Base-by-base conservation (phyloP, 345 rosid genomes). In the Cochlearia excelsa region DNA sequence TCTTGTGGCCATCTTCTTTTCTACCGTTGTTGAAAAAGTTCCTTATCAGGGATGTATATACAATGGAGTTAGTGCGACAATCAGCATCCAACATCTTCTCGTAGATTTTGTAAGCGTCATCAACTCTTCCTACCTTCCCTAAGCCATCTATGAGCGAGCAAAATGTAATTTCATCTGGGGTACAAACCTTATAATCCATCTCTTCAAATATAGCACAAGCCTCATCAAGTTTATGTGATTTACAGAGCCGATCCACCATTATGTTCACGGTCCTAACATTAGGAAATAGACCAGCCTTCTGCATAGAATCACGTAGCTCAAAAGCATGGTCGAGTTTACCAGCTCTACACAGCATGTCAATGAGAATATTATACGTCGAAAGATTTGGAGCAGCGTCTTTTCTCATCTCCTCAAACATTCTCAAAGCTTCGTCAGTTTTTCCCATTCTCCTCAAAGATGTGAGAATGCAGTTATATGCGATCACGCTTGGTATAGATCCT, bases 1-100 rank as follows among this genome's bases (percentile, higher is more conserved):
- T 76, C 83, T 93, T 93, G 80, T 93, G 95, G 9, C 97, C 97
- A 80, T 93, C 99, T 57, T 80, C 91, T 77, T 83, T 85, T 75
- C 99, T 78, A 23, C 94, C 86, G 23, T 65, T 66, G 65, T 66
- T 87, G 76, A 93, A 93, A 75, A 89, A 93, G 80, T 76, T 89
- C 68, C 75, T 82, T 30, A 93, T 86, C 27, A 89, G 94, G 65
- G 90, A 86, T 26, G 97, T 89, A 67, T 83, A 93, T 26, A 84
- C 81, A 46, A 93, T 65, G 39, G 78, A 81, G 78, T 73, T 78
- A 23, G 97, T 88, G 34, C 51, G 67, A 67, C 76, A 78, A 53
- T 70, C 80, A 42, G 79, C 63, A 73, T 87, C 95, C 71, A 89
- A 43, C 97, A 89, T 89, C 79, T 74, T 84, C 77, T 93, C 97